phyloP scores from a whole-genome alignment of 1,284 basidiomycete genomes.

The Microbotryum intermedium region DNA sequence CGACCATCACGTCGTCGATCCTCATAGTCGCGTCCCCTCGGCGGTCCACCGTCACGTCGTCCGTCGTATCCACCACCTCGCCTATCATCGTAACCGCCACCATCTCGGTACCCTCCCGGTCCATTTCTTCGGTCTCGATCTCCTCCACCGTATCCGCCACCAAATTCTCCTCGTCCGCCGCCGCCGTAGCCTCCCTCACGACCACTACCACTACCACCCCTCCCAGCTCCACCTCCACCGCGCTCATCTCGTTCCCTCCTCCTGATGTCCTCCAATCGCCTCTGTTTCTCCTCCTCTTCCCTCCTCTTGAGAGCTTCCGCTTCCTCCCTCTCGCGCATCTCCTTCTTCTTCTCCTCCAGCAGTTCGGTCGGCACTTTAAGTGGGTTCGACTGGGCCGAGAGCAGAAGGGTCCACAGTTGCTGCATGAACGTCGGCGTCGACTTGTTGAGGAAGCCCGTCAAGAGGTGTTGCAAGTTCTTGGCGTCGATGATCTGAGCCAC shows the following conservation, averaged over 20 bases:
- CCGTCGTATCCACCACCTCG: constrained; percentile 8
- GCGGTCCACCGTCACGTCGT: neutral
- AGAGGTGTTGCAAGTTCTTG: constrained; percentile 85
- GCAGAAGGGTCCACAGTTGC: constrained; percentile 75
- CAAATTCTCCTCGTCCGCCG: constrained; percentile 39
- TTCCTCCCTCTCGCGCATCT: constrained; percentile 68
- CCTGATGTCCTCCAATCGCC: constrained; percentile 32
- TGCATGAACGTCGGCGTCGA: constrained; percentile 77
- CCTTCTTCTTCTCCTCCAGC: constrained; percentile 91
- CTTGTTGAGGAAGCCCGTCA: constrained; percentile 75
- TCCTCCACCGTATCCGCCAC: constrained; percentile 44
- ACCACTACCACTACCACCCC: constrained; percentile 46
- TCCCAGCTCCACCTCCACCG: constrained; percentile 40
- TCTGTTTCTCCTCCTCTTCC: constrained; percentile 41
- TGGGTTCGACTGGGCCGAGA: constrained; percentile 80
- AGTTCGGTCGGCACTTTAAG: constrained; percentile 88
- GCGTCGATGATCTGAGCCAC: constrained; percentile 74
- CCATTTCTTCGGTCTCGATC: constrained; percentile 43
- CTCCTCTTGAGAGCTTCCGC: constrained; percentile 52
- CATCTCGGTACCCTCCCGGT: constrained; percentile 28
- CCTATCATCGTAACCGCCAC: neutral
- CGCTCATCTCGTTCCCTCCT: constrained; percentile 23
- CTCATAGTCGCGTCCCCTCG: neutral
- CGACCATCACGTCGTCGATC: constrained; percentile 5
- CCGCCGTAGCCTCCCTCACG: constrained; percentile 41